These are phyloP conservation scores for Zygosaccharomyces pseudobailii DNA, from an alignment of 1,139 yeast species.

Conservation along the genomic window DNA sequence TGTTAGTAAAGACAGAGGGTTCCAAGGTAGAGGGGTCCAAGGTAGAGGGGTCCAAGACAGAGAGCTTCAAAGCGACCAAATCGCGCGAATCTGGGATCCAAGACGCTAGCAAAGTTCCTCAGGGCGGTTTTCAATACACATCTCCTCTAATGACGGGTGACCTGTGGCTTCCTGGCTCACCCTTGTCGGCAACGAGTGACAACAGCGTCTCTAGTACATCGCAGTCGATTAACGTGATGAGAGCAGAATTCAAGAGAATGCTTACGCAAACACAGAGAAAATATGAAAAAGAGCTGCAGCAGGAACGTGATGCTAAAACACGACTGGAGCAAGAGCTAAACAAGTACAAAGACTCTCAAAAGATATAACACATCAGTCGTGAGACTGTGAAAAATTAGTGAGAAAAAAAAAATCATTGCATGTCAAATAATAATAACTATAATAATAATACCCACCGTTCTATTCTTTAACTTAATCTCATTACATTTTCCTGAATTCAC, in stretches of 20 bases:
- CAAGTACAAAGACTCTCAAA: constrained; percentile 6
- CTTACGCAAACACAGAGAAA: constrained; percentile 29
- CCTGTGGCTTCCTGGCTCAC: constrained; percentile 15
- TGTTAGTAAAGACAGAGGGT: constrained; percentile 16
- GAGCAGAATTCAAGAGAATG: constrained; percentile 31
- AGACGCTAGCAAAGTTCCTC: neutral
- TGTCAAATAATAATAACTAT: neutral
- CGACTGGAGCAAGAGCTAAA: constrained; percentile 22
- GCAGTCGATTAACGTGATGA: constrained; percentile 28
- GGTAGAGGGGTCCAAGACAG: too few species aligned
- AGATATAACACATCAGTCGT: constrained; percentile 1
- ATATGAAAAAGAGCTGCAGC: constrained; percentile 28
- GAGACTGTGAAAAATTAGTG: neutral
- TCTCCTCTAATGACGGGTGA: constrained; percentile 14
- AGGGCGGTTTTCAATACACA: constrained; percentile 4
- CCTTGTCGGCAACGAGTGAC: constrained; percentile 11
- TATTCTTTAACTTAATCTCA: constrained; percentile 1
- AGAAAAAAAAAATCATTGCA: constrained; percentile 4
- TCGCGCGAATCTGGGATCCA: constrained; percentile 1
- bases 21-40: too few species aligned
- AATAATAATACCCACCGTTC: constrained; percentile 5
- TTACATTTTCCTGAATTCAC: constrained; percentile 82
- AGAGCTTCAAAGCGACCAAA: neutral
- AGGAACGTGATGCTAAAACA: constrained; percentile 25
- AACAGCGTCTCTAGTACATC: constrained; percentile 12